Base-by-base conservation (phyloP, 2,329 filamentous ascomycete genomes). In the Fusarium papillatum region DNA sequence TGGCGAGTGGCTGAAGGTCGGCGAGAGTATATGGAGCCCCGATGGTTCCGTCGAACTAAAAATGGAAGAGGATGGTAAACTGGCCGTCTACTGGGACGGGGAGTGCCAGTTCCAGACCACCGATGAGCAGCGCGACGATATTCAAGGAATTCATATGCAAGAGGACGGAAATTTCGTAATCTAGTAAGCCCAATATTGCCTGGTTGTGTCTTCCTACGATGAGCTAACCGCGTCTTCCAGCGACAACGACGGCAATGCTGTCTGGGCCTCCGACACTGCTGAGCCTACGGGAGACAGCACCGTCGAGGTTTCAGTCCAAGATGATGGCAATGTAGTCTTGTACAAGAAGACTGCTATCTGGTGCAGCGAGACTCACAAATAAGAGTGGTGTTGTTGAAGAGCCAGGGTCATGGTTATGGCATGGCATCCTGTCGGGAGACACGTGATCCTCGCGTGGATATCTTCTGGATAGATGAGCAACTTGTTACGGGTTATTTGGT, bases 51-150 rank as follows among this genome's bases (percentile, higher is more conserved):
- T 66, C 4, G 68, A 72, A 24, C 48, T 67, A 9, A 64, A 64
- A 36, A 72, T 72, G 70, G 63, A 71, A 46, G 19, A 72, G 2
- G 68, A 72, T 6, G 70, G 70, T 10, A 71, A 72, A 16, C 22
- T 71, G 39, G 39, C 26, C 17, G 55, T 72, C 34, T 72, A 72
- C 38, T 59, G 60, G 5, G 57, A 43, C 4, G 62, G 65, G 6
- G 9, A 59, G 14, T 72, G 70, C 16, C 63, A 29, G 29, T 72
- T 68, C 53, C 68, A 71, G 22, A 41, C 19, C 36, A 61, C 36
- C 22, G 57, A 38, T 17, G 57, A 61, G 36, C 6, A 61, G n/a
- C 57, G 36, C 9, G 36, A 26, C 16, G 57, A 61, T 29, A 61
- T 61, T 31, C 11, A 61, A 13, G 57, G 57, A 26, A 31, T 29